Base-by-base conservation (phyloP, 805 yeast species). In the Lachancea thermotolerans region DNA sequence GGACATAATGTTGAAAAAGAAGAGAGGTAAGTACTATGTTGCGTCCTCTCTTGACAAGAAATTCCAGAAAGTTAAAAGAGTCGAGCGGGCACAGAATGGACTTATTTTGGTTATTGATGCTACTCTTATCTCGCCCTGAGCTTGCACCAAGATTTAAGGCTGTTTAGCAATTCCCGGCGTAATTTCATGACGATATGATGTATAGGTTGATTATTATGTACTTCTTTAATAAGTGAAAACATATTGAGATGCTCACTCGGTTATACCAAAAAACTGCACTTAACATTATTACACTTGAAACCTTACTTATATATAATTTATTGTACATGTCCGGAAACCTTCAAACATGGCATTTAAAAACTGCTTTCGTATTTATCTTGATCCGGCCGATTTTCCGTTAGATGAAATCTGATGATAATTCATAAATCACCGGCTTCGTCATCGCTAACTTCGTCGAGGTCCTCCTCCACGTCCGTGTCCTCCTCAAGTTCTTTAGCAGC, bases 41-140 rank as follows among this genome's bases (percentile, higher is more conserved):
- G 61, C 66, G 12, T 59, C 64, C 4, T 51, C 46, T 14, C 49
- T 52, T 9, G 65, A 64, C 35, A 66, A 65, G 35, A 68, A 70
- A 56, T 61, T 69, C 50, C 49, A 62, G 37, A 51, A 50, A 30
- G 69, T 75, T 9, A 44, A 56, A 17, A 54, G 51, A 10, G 65
- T 71, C 31, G 67, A 66, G 29, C 53, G 64, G 14, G 67, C 69
- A 38, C 65, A 65, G 21, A 75, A 75, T 49, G 80, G 80, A 47
- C 76, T 71, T 9, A 58, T 75, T 17, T 55, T 75, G 42, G 57
- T 71, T 5, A 63, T 75, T 37, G 66, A 64, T 33, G 59, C 64
- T 42, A 54, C 69, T 25, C 52, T 70, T 25, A 54, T 62, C 9
- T 64, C 67, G 6, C 39, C 46, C 35, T 48, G 46, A 38, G 30